Conservation (phyloP, 805 yeast genomes). For the Schizosaccharomyces cryophilus region DNA sequence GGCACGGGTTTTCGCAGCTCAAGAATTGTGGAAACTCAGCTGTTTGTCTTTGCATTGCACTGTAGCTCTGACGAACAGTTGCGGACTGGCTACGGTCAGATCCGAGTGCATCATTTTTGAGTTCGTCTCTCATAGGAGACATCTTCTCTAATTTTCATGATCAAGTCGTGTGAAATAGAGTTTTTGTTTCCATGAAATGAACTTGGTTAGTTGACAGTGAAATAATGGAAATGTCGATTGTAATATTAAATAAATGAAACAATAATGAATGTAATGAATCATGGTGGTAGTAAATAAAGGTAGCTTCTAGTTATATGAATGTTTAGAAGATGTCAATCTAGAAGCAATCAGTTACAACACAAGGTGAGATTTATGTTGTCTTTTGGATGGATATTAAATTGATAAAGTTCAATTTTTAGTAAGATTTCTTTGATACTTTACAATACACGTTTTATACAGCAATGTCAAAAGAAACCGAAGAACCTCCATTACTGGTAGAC, state of each 20-base stretch:
- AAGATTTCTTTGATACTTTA: background rate
- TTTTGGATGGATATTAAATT: too few relatives aligned
- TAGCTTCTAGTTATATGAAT: too few relatives aligned
- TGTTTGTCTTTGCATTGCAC: slow-evolving; percentile 3
- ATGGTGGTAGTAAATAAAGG: too few relatives aligned
- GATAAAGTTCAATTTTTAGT: background rate
- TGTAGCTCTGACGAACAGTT: background rate
- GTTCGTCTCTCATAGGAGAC: background rate
- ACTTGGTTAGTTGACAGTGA: background rate
- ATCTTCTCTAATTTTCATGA: background rate
- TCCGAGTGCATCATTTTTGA: slow-evolving; percentile 3
- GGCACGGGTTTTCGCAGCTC: slow-evolving; percentile 1
- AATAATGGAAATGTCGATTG: too few relatives aligned
- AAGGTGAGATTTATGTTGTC: too few relatives aligned
- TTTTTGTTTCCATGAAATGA: background rate
- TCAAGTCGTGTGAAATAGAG: background rate
- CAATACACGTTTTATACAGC: background rate
- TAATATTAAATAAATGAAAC: too few relatives aligned
- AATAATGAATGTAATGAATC: too few relatives aligned
- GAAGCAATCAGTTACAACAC: too few relatives aligned
- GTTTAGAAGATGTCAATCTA: too few relatives aligned
- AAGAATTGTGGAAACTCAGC: background rate
- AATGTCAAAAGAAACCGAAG: background rate
- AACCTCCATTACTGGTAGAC: background rate
- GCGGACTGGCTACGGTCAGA: slow-evolving; percentile 4